Evolutionary conservation across 2,329 filamentous ascomycete species (phyloP).

Genomic region (Nannizziopsis barbatae): DNA sequence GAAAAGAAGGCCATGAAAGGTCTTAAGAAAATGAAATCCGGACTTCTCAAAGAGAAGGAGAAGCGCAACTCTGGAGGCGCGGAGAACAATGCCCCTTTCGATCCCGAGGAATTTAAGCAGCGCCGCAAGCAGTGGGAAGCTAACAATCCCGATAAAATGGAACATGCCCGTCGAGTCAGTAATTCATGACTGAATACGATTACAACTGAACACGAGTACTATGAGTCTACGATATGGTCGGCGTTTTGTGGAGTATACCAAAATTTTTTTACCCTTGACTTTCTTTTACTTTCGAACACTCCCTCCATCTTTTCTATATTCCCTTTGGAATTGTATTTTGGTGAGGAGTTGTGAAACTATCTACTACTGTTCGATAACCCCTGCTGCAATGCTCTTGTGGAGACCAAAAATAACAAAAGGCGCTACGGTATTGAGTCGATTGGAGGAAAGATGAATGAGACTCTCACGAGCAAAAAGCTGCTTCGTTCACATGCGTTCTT

Average conservation of each 20-base stretch:
- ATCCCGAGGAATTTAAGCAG: constrained; percentile 40
- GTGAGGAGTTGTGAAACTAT: constrained; percentile 8
- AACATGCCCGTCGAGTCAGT: constrained; percentile 10
- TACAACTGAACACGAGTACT: constrained; percentile 5
- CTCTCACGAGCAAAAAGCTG: constrained; percentile 9
- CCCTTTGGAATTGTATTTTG: constrained; percentile 7
- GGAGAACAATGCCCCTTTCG: constrained; percentile 34
- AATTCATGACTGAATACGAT: constrained; percentile 5
- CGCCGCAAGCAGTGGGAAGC: constrained; percentile 40
- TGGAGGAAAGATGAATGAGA: constrained; percentile 6
- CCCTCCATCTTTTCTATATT: background rate
- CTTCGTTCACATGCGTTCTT: background rate
- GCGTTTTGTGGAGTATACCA: constrained; percentile 9
- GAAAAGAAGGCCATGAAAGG: constrained; percentile 20
- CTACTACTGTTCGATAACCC: constrained; percentile 1
- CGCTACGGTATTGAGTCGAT: background rate
- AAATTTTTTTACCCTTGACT: background rate
- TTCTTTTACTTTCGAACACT: background rate
- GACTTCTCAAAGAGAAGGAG: constrained; percentile 21
- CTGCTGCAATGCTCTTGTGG: constrained; percentile 1
- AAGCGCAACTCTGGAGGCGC: constrained; percentile 25
- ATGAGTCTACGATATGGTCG: constrained; percentile 10
- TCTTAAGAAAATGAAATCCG: constrained; percentile 30
- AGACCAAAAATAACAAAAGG: background rate
- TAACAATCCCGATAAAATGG: constrained; percentile 26